These are phyloP conservation scores for Aphanomyces invadans DNA, from an alignment of 352 stramenopile genomes.

Conservation along the genomic window DNA sequence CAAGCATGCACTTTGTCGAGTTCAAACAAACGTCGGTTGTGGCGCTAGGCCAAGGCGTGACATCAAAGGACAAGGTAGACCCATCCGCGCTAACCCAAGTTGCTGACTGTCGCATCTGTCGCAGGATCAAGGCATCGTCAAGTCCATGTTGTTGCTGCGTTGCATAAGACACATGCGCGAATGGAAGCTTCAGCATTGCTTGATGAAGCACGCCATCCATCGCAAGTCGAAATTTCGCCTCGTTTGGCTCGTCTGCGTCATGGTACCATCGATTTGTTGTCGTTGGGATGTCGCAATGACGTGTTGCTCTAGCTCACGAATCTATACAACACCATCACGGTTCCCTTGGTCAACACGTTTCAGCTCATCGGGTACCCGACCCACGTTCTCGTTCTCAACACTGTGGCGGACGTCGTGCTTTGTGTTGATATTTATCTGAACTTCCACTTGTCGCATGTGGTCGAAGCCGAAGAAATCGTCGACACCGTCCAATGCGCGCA, in stretches of 20 bases:
- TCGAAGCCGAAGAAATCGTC: constrained; percentile 18
- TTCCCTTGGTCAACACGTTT: constrained; percentile 11
- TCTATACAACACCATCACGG: constrained; percentile 6
- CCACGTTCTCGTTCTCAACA: background rate
- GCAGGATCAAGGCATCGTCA: too few species aligned
- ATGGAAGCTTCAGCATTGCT: background rate
- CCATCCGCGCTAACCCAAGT: too few species aligned
- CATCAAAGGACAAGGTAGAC: too few species aligned
- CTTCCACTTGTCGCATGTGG: constrained; percentile 15
- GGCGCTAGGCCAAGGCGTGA: too few species aligned
- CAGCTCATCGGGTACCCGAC: constrained; percentile 3
- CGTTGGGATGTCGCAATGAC: background rate
- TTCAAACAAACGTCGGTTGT: background rate
- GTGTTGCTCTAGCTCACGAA: constrained; percentile 3
- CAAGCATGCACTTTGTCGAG: background rate
- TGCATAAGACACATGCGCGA: background rate
- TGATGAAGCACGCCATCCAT: background rate
- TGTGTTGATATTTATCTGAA: constrained; percentile 12
- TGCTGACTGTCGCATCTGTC: too few species aligned
- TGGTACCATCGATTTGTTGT: background rate
- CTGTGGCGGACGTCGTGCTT: background rate
- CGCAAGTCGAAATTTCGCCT: background rate
- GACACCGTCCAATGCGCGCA: constrained; percentile 6
- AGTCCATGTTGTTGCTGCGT: background rate
- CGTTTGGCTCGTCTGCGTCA: background rate